Evolutionary conservation across 441 rosid species (phyloP).

Genomic region (Geranium incanum): DNA sequence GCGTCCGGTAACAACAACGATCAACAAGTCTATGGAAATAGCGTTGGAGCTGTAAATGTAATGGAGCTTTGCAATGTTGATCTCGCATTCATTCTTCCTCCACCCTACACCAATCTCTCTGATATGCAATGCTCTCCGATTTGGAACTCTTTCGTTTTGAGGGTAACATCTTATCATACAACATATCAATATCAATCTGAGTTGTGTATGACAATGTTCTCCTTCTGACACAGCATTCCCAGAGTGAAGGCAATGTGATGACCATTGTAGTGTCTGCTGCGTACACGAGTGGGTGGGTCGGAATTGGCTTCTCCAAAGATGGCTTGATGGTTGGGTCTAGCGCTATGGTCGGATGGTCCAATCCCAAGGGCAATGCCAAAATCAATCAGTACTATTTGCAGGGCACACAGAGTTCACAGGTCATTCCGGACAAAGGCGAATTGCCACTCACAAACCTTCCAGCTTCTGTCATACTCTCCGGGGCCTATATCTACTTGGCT

Average conservation of each 20-base stretch:
- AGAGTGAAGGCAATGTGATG: slow-evolving; percentile 54
- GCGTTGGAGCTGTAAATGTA: neutral
- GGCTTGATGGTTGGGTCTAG: slow-evolving; percentile 90
- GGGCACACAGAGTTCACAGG: slow-evolving; percentile 51
- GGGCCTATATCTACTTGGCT: slow-evolving; percentile 68
- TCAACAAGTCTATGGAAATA: neutral
- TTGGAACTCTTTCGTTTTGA: slow-evolving; percentile 69
- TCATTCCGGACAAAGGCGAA: slow-evolving; percentile 67
- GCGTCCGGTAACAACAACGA: neutral
- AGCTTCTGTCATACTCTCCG: slow-evolving; percentile 60
- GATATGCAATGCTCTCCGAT: slow-evolving; percentile 55
- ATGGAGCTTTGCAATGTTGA: slow-evolving; percentile 49
- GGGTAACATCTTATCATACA: slow-evolving; percentile 40
- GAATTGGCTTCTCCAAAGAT: slow-evolving; percentile 75
- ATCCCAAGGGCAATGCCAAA: slow-evolving; percentile 61
- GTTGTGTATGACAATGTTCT: too few relatives aligned
- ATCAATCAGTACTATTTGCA: slow-evolving; percentile 71
- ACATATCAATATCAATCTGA: neutral
- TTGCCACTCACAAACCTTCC: slow-evolving; percentile 60
- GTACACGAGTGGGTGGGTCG: slow-evolving; percentile 90
- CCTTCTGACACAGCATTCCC: slow-evolving; percentile 41
- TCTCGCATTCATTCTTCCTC: slow-evolving; percentile 53
- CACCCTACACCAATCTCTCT: slow-evolving; percentile 67
- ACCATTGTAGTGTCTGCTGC: slow-evolving; percentile 64
- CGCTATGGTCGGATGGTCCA: slow-evolving; percentile 86